A percentile compares a stretch with the other conserved stretches of the same genome.
These are phyloP conservation scores for Aurinia saxatilis DNA, from an alignment of 345 rosid genomes.

Conservation along the genomic window DNA sequence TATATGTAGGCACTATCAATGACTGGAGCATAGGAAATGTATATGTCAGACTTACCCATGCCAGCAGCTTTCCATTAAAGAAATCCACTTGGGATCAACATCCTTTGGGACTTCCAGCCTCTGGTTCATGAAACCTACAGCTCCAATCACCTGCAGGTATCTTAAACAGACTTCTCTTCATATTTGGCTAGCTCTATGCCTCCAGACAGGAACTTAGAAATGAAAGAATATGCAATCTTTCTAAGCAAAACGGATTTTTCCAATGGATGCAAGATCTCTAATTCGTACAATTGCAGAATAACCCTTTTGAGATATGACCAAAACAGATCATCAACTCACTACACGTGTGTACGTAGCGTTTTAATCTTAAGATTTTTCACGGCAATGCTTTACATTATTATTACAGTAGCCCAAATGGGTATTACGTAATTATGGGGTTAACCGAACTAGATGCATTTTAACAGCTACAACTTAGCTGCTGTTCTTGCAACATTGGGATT, in stretches of 20 bases:
- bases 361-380: not conserved
- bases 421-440: not conserved
- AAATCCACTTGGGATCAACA: constrained; percentile 74
- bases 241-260: not conserved
- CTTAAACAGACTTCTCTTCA: constrained; percentile 27
- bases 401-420: not conserved
- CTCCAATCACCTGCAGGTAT: constrained; percentile 81
- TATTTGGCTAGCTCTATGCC: not conserved
- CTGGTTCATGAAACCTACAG: constrained; percentile 94
- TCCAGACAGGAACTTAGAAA: not conserved
- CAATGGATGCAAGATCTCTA: not conserved
- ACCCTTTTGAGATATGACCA: not conserved
- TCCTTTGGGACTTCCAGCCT: constrained; percentile 75
- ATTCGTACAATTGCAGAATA: not conserved
- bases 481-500: not conserved
- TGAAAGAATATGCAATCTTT: not conserved
- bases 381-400: not conserved
- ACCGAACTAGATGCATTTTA: not conserved
- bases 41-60: constrained; percentile 45
- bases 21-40: not conserved
- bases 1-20: not conserved
- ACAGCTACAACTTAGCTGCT: not conserved
- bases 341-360: not conserved
- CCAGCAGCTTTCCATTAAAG: constrained; percentile 89
- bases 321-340: not conserved